Conservation (phyloP, 2,329 filamentous ascomycete species). For the Alternaria panax region DNA sequence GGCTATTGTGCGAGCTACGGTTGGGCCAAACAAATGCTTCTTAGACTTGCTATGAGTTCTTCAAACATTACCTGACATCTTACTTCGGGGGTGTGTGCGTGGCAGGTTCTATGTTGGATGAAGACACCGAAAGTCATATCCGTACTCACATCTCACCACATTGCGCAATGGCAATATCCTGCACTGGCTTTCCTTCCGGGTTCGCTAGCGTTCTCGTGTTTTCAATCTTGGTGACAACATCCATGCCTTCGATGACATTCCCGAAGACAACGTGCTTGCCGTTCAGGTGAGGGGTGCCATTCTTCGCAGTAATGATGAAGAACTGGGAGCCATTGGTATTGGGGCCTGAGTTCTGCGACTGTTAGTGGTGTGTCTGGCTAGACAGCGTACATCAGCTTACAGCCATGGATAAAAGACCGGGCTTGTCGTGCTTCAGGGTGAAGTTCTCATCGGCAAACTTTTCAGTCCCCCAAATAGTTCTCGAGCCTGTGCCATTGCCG, state of each 20-base stretch:
- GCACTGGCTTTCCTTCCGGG: conserved; percentile 78
- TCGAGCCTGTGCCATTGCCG: conserved; percentile 88
- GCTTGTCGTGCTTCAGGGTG: conserved; percentile 74
- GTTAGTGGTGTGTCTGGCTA: neutral
- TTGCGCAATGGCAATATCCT: conserved; percentile 83
- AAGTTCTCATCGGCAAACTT: conserved; percentile 94
- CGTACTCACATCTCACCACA: conserved; percentile 85
- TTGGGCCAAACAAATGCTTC: neutral
- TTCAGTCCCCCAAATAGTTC: conserved; percentile 84
- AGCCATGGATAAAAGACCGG: conserved; percentile 91
- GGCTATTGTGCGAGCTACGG: neutral
- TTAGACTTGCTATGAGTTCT: neutral
- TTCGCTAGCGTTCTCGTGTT: conserved; percentile 73
- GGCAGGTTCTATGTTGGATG: neutral
- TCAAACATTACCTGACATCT: neutral
- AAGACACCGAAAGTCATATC: neutral
- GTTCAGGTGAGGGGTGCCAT: conserved; percentile 83
- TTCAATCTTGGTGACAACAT: conserved; percentile 92
- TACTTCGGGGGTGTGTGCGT: neutral
- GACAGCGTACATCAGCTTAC: conserved; percentile 3
- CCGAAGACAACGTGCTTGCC: conserved; percentile 96
- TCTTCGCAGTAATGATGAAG: conserved; percentile 84
- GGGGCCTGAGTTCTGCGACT: conserved; percentile 78
- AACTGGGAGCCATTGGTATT: conserved; percentile 97
- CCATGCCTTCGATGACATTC: conserved; percentile 86